These are phyloP conservation scores for Jatropha podagrica DNA, from an alignment of 441 rosid genomes.

Conservation along the genomic window DNA sequence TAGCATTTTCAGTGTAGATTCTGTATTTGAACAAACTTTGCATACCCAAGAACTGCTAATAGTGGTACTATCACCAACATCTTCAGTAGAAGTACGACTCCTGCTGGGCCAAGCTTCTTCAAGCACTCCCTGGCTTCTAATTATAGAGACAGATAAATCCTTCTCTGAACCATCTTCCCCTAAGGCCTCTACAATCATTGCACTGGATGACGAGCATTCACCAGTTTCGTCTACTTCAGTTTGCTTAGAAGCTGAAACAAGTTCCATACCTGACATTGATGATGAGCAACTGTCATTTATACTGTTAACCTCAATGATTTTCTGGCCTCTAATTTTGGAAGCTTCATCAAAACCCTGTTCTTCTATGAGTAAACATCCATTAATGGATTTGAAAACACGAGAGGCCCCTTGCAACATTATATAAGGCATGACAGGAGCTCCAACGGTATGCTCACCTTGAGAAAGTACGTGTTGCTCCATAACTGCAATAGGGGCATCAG, in stretches of 20 bases:
- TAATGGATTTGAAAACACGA: background rate
- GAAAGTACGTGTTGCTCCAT: slow-evolving; percentile 31
- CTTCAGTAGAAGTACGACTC: slow-evolving; percentile 27
- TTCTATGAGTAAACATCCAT: slow-evolving; percentile 25
- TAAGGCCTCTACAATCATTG: slow-evolving; percentile 32
- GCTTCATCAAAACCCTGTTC: slow-evolving; percentile 32
- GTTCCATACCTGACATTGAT: slow-evolving; percentile 55
- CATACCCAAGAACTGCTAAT: slow-evolving; percentile 48
- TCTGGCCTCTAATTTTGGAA: slow-evolving; percentile 32
- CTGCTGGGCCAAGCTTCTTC: slow-evolving; percentile 29
- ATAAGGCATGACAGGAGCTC: slow-evolving; percentile 18
- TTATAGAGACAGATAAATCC: slow-evolving; percentile 42
- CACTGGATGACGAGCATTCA: slow-evolving; percentile 67
- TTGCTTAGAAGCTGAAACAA: slow-evolving; percentile 47
- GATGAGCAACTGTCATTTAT: slow-evolving; percentile 68
- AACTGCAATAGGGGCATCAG: slow-evolving; percentile 27
- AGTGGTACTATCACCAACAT: slow-evolving; percentile 28
- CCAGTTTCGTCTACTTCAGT: slow-evolving; percentile 51
- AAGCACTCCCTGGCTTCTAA: slow-evolving; percentile 36
- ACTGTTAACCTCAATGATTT: slow-evolving; percentile 49
- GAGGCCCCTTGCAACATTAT: background rate
- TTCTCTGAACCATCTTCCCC: slow-evolving; percentile 38
- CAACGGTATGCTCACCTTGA: slow-evolving; percentile 25
- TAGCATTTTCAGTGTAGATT: slow-evolving; percentile 51
- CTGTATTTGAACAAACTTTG: slow-evolving; percentile 64